Conservation (phyloP, 2,329 filamentous ascomycete genomes). For the Cladobotryum mycophilum region DNA sequence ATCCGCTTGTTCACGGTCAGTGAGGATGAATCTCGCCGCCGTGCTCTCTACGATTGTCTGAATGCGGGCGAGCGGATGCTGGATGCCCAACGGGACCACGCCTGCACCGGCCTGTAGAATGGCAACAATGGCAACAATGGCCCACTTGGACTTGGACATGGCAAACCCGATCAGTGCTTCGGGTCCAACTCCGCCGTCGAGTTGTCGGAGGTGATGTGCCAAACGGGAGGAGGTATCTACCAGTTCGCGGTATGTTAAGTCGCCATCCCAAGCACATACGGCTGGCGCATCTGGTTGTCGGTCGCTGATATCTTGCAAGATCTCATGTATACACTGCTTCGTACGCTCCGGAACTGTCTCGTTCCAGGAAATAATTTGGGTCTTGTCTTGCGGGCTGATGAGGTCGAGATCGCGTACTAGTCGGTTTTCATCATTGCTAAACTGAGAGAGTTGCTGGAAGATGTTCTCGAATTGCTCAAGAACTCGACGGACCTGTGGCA, state of each 20-base stretch:
- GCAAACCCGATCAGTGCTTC: neutral
- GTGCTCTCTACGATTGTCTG: neutral
- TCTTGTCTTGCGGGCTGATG: neutral
- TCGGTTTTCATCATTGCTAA: neutral
- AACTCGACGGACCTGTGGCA: neutral
- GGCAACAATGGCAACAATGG: neutral
- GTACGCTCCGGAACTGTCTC: neutral
- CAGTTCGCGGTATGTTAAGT: neutral
- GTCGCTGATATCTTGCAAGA: neutral
- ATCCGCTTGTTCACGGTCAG: neutral
- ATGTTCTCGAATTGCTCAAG: neutral
- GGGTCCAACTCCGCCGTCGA: neutral
- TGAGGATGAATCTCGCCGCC: neutral
- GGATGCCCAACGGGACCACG: neutral
- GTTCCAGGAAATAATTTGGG: neutral
- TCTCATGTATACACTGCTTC: neutral
- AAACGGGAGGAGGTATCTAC: neutral
- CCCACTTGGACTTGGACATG: slow-evolving; percentile 2
- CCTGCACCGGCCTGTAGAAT: neutral
- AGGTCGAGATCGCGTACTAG: neutral
- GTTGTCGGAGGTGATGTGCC: neutral
- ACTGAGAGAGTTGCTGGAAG: slow-evolving; percentile 1
- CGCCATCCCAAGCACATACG: neutral
- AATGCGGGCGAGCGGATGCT: neutral
- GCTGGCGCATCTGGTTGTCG: neutral